Percentiles rank a stretch among this genome's conserved stretches.
phyloP scores from a whole-genome alignment of 345 rosid species.

The Camelina neglecta region DNA sequence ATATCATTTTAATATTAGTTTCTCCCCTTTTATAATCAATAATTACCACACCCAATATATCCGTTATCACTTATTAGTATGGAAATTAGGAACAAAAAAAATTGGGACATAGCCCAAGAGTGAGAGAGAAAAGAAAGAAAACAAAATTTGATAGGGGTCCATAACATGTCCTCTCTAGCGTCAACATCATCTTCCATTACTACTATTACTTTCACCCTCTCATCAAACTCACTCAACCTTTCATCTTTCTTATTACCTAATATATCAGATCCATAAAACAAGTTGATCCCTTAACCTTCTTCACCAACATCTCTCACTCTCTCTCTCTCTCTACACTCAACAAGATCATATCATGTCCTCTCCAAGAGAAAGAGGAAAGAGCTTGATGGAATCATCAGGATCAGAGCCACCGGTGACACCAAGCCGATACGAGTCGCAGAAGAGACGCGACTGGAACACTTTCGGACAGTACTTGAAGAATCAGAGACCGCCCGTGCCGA shows the following conservation, averaged over 20 bases:
- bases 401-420: constrained; percentile 51
- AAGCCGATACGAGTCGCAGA: constrained; percentile 80
- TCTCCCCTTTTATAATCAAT: no score
- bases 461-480: constrained; percentile 76
- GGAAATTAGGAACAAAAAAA: neutral
- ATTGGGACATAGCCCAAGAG: neutral
- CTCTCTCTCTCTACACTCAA: constrained; percentile 30
- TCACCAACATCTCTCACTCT: constrained; percentile 7
- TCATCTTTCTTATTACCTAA: constrained; percentile 31
- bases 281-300: constrained; percentile 27
- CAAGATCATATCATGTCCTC: constrained; percentile 38
- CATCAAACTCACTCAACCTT: constrained; percentile 35
- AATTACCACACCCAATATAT: neutral
- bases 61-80: neutral
- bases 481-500: constrained; percentile 68
- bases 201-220: constrained; percentile 46
- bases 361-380: constrained; percentile 48
- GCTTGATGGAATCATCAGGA: constrained; percentile 46
- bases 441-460: constrained; percentile 86
- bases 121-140: constrained; percentile 22
- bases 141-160: constrained; percentile 35
- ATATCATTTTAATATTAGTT: no score
- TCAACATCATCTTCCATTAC: constrained; percentile 39
- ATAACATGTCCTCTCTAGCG: constrained; percentile 42
- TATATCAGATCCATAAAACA: constrained; percentile 38